A percentile compares a stretch with the other conserved stretches of the same genome.
These are phyloP conservation scores for Fusarium sp. DNA, from an alignment of 2,329 filamentous ascomycete genomes.

Conservation along the genomic window DNA sequence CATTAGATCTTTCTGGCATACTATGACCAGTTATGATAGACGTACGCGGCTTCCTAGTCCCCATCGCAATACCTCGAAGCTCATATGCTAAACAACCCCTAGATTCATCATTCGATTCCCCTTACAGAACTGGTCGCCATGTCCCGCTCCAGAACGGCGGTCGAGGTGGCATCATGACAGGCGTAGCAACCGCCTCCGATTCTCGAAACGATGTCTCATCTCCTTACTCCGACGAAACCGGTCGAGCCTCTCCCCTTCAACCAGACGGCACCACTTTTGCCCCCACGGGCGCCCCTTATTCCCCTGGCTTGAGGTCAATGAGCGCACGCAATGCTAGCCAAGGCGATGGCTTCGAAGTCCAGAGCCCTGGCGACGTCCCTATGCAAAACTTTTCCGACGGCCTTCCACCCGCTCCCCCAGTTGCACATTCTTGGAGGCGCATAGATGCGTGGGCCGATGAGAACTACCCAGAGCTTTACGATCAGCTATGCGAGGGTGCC, in stretches of 20 bases:
- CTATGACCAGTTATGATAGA: slow-evolving; percentile 80
- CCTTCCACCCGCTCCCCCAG: slow-evolving; percentile 87
- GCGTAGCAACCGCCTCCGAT: slow-evolving; percentile 89
- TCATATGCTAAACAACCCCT: slow-evolving; percentile 37
- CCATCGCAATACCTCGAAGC: slow-evolving; percentile 10
- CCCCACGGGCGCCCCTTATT: slow-evolving; percentile 81
- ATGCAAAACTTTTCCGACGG: slow-evolving; percentile 98
- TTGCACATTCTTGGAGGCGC: slow-evolving; percentile 90
- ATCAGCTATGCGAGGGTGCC: slow-evolving; percentile 92
- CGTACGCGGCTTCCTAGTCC: slow-evolving; percentile 61
- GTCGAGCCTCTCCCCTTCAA: slow-evolving; percentile 64
- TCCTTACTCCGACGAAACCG: slow-evolving; percentile 81
- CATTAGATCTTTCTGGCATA: slow-evolving; percentile 95
- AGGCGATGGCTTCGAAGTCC: slow-evolving; percentile 76
- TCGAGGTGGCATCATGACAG: slow-evolving; percentile 85
- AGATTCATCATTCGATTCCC: slow-evolving; percentile 95
- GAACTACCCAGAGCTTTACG: slow-evolving; percentile 93
- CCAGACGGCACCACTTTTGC: slow-evolving; percentile 53
- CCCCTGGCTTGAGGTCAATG: slow-evolving; percentile 88
- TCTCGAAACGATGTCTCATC: slow-evolving; percentile 87
- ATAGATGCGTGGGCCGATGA: slow-evolving; percentile 96
- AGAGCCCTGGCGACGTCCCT: slow-evolving; percentile 85
- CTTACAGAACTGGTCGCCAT: slow-evolving; percentile 90
- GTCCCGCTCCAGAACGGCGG: slow-evolving; percentile 87
- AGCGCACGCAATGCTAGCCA: slow-evolving; percentile 75